Evolutionary conservation across 441 rosid species (phyloP).

Genomic region (Rhodomyrtus psidioides): DNA sequence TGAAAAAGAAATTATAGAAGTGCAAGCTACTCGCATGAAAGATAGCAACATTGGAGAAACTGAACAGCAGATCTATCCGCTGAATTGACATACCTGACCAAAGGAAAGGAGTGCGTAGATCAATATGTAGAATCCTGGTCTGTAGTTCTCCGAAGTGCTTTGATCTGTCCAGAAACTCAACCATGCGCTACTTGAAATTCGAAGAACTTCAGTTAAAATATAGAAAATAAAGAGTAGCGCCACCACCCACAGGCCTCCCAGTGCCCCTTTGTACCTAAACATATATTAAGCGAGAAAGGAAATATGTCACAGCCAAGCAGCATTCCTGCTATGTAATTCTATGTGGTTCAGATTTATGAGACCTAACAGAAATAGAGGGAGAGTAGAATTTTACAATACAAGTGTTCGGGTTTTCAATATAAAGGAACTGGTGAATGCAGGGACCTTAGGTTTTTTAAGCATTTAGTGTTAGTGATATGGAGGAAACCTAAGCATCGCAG

Average conservation of each 20-base stretch:
- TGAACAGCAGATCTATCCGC: background rate
- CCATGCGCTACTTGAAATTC: slow-evolving; percentile 97
- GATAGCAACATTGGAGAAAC: background rate
- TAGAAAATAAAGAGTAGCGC: slow-evolving; percentile 72
- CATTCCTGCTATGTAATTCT: background rate
- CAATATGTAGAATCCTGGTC: slow-evolving; percentile 65
- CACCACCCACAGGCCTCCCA: slow-evolving; percentile 98
- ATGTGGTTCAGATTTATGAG: background rate
- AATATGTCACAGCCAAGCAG: background rate
- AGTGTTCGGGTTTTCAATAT: background rate
- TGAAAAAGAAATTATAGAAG: background rate
- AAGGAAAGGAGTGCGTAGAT: slow-evolving; percentile 67
- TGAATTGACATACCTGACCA: slow-evolving; percentile 67
- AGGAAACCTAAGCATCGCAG: background rate
- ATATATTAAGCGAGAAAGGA: background rate
- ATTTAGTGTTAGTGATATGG: background rate
- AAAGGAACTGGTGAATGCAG: background rate
- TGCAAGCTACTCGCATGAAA: background rate
- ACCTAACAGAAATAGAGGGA: background rate
- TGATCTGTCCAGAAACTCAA: slow-evolving; percentile 94
- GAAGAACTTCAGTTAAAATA: slow-evolving; percentile 60
- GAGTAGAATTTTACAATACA: background rate
- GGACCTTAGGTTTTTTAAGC: background rate
- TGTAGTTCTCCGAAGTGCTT: slow-evolving; percentile 41
- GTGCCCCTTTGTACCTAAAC: slow-evolving; percentile 84